Evolutionary conservation across 257 asterid genomes (phyloP).

Genomic region (Capsicum chinense): DNA sequence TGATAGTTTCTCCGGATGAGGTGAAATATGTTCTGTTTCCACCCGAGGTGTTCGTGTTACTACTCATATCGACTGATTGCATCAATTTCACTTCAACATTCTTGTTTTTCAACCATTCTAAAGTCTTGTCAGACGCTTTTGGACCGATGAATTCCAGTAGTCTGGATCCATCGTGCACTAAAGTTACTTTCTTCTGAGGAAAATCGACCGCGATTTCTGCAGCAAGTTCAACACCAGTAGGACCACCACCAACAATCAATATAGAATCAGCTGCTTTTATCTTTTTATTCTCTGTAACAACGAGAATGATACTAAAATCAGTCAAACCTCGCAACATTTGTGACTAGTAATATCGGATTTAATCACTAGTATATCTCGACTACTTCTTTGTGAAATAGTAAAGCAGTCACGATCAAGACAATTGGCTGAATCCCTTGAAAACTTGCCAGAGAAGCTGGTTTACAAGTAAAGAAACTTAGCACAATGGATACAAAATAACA

Average conservation of each 20-base stretch:
- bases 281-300: conserved; percentile 59
- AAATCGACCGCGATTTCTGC: conserved; percentile 83
- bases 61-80: conserved; percentile 56
- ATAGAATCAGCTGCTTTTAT: conserved; percentile 61
- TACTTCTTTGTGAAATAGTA: neutral
- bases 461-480: neutral
- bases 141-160: conserved; percentile 86
- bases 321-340: neutral
- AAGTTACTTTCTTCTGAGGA: conserved; percentile 57
- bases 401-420: neutral
- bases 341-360: neutral
- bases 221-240: conserved; percentile 85
- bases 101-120: conserved; percentile 70
- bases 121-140: conserved; percentile 66
- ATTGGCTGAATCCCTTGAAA: neutral
- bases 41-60: conserved; percentile 35
- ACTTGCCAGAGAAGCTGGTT: neutral
- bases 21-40: conserved; percentile 55
- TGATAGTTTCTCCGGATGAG: conserved; percentile 63
- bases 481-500: neutral
- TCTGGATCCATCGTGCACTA: conserved; percentile 73
- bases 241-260: conserved; percentile 81
- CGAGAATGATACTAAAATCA: neutral
- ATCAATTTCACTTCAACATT: conserved; percentile 68
- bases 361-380: neutral